Conservation (phyloP, 1,139 yeast genomes). For the Blastobotrys proliferans region DNA sequence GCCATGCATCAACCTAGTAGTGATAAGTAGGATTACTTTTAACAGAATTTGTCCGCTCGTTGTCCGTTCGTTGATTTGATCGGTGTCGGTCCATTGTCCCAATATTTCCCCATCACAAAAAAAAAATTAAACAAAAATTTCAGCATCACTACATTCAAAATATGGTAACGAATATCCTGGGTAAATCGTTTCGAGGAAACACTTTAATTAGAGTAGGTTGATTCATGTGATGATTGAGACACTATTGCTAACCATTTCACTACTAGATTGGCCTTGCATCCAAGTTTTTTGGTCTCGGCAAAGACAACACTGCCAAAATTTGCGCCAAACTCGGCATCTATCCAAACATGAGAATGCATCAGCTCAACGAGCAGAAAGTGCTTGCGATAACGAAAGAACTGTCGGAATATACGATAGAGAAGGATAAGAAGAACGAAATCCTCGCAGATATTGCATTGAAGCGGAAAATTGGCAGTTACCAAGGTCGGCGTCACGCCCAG, state of each 20-base stretch:
- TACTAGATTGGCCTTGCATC: constrained; percentile 69
- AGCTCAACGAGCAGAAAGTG: constrained; percentile 81
- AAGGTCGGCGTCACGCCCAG: constrained; percentile 85
- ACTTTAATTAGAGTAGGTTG: constrained; percentile 32
- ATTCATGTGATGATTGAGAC: background rate
- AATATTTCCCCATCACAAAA: too few species aligned
- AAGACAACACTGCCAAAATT: constrained; percentile 63
- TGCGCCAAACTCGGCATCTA: constrained; percentile 89
- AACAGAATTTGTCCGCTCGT: too few species aligned
- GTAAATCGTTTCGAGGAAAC: constrained; percentile 41
- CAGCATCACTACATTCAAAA: too few species aligned
- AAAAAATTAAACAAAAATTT: too few species aligned
- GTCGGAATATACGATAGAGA: constrained; percentile 78
- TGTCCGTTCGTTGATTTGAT: too few species aligned
- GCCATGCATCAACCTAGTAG: constrained; percentile 6
- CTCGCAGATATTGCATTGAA: constrained; percentile 76
- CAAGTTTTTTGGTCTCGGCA: constrained; percentile 83
- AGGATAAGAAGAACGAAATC: constrained; percentile 74
- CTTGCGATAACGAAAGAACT: constrained; percentile 84
- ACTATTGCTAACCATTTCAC: background rate
- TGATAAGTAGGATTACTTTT: too few species aligned
- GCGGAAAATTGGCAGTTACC: constrained; percentile 77
- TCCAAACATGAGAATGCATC: constrained; percentile 93
- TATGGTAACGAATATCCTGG: constrained; percentile 40
- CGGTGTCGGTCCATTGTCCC: too few species aligned